Evolutionary conservation across 495 filamentous ascomycete species (phyloP).

Genomic region (Immersiella caudata): DNA sequence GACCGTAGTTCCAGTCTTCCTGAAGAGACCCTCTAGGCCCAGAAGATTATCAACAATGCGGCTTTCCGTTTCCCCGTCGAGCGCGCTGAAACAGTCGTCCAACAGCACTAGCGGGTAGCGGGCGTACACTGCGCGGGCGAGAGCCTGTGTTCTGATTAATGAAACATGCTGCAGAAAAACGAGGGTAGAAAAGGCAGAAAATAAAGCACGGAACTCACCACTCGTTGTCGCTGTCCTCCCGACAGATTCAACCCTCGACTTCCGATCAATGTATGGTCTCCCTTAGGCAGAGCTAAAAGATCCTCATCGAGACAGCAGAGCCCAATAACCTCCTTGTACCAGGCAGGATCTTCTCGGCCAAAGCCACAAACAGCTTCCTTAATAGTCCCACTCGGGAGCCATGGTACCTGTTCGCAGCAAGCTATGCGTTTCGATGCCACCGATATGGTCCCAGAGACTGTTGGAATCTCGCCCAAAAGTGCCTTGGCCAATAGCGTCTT

Average conservation of each 20-base stretch:
- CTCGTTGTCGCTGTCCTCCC: constrained; percentile 66
- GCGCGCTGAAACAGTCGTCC: constrained; percentile 45
- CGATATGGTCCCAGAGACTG: constrained; percentile 46
- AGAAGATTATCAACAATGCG: constrained; percentile 43
- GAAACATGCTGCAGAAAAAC: background rate
- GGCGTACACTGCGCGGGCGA: constrained; percentile 43
- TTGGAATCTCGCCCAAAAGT: constrained; percentile 55
- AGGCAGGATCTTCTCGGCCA: constrained; percentile 46
- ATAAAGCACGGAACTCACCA: constrained; percentile 25
- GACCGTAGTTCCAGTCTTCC: constrained; percentile 41
- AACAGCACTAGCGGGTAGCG: constrained; percentile 36
- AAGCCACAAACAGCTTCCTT: constrained; percentile 47
- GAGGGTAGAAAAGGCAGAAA: background rate
- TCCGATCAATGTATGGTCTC: constrained; percentile 61
- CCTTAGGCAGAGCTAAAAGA: constrained; percentile 55
- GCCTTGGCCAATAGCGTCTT: constrained; percentile 60
- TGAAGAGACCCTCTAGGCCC: constrained; percentile 43
- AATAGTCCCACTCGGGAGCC: constrained; percentile 62
- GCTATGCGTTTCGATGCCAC: constrained; percentile 29
- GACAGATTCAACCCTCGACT: constrained; percentile 63
- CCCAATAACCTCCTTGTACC: constrained; percentile 59
- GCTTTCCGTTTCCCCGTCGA: constrained; percentile 44
- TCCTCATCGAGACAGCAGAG: constrained; percentile 62
- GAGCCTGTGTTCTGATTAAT: constrained; percentile 26
- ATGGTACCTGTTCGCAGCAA: constrained; percentile 49